Evolutionary conservation across 2,329 filamentous ascomycete genomes (phyloP).

Genomic region (Fusarium sp.): DNA sequence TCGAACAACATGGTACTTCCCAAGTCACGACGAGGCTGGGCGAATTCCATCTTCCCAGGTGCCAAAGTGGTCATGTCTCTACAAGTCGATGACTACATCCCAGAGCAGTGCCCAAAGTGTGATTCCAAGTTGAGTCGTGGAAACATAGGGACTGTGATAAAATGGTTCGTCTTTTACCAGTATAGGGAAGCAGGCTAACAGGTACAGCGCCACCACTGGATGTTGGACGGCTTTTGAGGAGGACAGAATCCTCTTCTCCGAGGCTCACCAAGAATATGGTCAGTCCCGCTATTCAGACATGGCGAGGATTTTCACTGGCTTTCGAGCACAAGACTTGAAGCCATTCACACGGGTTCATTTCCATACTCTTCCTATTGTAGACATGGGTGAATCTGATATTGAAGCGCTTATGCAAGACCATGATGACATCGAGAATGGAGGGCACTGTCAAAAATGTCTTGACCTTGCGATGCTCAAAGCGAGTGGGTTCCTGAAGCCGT

Average conservation of each 20-base stretch:
- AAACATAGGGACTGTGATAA: neutral
- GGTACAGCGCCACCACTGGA: neutral
- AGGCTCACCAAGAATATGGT: too few relatives aligned
- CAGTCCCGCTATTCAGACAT: too few relatives aligned
- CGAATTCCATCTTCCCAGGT: neutral
- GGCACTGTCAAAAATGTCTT: fast-evolving
- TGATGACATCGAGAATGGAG: too few relatives aligned
- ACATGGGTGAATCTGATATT: too few relatives aligned
- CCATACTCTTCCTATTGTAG: too few relatives aligned
- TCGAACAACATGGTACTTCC: neutral
- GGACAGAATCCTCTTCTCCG: too few relatives aligned
- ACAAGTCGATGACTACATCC: neutral
- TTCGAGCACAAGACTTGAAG: too few relatives aligned
- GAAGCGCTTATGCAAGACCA: too few relatives aligned
- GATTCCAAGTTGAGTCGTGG: neutral
- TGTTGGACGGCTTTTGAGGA: neutral
- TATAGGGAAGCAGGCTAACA: neutral
- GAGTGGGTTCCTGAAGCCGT: fast-evolving
- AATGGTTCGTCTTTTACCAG: neutral
- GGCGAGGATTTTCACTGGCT: too few relatives aligned
- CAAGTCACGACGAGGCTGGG: neutral
- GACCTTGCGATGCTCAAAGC: too few relatives aligned
- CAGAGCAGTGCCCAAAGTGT: neutral
- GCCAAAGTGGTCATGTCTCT: neutral
- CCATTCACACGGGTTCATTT: too few relatives aligned